Evolutionary conservation across 306 rosid genomes (phyloP).

Genomic region (Arachis stenosperma): DNA sequence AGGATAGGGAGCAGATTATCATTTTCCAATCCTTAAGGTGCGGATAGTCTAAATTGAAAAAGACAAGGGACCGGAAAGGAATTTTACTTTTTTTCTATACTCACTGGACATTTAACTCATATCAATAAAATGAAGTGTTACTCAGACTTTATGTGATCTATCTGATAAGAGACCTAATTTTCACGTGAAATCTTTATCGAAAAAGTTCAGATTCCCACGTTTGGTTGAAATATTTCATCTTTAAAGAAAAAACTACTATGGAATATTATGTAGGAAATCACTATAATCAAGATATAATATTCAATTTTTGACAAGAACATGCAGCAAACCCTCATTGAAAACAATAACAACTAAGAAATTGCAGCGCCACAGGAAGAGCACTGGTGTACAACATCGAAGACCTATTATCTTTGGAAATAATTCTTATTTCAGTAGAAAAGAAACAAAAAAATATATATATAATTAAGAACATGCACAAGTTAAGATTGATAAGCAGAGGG

Average conservation of each 20-base stretch:
- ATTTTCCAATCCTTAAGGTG: too few species aligned
- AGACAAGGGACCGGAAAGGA: too few species aligned
- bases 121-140: not conserved
- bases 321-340: conserved; percentile 5
- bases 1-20: too few species aligned
- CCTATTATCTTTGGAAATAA: not conserved
- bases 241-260: not conserved
- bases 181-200: conserved; percentile 20
- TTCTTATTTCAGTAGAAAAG: not conserved
- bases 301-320: not conserved
- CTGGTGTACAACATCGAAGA: not conserved
- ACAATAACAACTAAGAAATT: not conserved
- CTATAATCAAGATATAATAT: not conserved
- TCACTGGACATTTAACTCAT: not conserved
- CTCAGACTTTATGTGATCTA: too few species aligned
- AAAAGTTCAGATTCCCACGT: not conserved
- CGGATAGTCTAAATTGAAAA: too few species aligned
- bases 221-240: not conserved
- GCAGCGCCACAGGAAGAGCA: not conserved
- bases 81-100: not conserved
- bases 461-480: not conserved
- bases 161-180: conserved; percentile 5
- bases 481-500: not conserved
- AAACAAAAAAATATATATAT: not conserved
- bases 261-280: not conserved